Conservation (phyloP, 2,329 filamentous ascomycete genomes). For the Diaporthe aspalathi region DNA sequence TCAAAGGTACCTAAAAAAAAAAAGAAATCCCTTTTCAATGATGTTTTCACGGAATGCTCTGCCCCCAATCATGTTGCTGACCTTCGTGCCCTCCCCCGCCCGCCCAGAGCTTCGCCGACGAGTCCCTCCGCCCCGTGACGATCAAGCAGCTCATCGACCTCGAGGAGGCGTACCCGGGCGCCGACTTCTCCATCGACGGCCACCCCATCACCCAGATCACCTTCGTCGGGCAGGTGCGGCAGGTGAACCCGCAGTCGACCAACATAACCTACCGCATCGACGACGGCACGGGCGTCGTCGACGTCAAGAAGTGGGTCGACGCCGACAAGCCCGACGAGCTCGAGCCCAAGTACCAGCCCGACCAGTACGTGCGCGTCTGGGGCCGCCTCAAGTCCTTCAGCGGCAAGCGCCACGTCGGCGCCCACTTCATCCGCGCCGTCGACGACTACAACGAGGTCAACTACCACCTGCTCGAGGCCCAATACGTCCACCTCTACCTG, state of each 20-base stretch:
- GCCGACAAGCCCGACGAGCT: constrained; percentile 64
- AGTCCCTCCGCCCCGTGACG: constrained; percentile 91
- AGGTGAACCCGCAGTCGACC: constrained; percentile 86
- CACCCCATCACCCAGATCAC: constrained; percentile 79
- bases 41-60: background rate
- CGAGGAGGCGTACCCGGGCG: constrained; percentile 76
- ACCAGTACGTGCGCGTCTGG: constrained; percentile 86
- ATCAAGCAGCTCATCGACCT: constrained; percentile 94
- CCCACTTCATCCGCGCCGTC: constrained; percentile 83
- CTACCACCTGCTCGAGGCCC: constrained; percentile 91
- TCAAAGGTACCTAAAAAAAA: constrained; percentile 41
- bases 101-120: constrained; percentile 73
- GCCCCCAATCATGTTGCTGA: background rate
- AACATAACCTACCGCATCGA: constrained; percentile 94
- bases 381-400: constrained; percentile 87
- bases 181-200: constrained; percentile 87
- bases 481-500: constrained; percentile 87
- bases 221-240: constrained; percentile 90
- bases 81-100: constrained; percentile 15
- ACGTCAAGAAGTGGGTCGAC: constrained; percentile 90
- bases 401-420: constrained; percentile 83
- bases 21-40: background rate
- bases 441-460: constrained; percentile 91
- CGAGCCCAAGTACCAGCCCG: constrained; percentile 70
- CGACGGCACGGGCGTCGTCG: constrained; percentile 92